A percentile compares a stretch with the other conserved stretches of the same genome.
These are phyloP conservation scores for Priceomyces melissophilus DNA, from an alignment of 805 yeast genomes.

Conservation along the genomic window DNA sequence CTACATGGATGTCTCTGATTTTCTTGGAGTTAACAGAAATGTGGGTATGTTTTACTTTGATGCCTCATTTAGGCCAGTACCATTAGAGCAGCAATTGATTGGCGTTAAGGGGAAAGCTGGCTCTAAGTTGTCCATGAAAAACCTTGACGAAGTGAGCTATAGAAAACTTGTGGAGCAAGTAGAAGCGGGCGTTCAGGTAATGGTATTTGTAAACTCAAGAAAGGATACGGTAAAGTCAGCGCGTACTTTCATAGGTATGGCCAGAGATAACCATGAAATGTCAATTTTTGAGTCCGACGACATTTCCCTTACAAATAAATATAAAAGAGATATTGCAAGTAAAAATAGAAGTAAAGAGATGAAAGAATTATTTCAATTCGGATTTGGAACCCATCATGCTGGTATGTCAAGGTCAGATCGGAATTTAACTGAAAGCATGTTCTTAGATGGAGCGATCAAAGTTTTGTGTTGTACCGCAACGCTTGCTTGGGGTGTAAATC, in stretches of 20 bases:
- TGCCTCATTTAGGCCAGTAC: conserved; percentile 89
- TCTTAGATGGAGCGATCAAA: conserved; percentile 77
- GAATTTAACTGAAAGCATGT: conserved; percentile 84
- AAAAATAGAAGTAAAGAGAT: conserved; percentile 74
- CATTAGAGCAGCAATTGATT: conserved; percentile 78
- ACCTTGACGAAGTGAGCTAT: conserved; percentile 72
- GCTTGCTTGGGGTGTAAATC: conserved; percentile 98
- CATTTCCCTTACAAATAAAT: conserved; percentile 38
- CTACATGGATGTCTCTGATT: conserved; percentile 90
- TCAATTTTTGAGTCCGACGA: conserved; percentile 51
- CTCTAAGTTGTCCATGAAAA: conserved; percentile 63
- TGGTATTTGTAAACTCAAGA: conserved; percentile 90
- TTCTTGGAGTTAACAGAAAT: conserved; percentile 83
- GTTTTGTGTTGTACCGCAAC: conserved; percentile 96
- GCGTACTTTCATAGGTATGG: conserved; percentile 62
- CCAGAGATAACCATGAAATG: conserved; percentile 56
- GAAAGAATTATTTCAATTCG: conserved; percentile 72
- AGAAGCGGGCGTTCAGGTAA: conserved; percentile 75
- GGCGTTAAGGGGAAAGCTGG: conserved; percentile 90
- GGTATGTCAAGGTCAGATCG: conserved; percentile 93
- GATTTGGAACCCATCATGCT: conserved; percentile 96
- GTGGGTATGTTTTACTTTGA: conserved; percentile 95
- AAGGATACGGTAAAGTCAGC: conserved; percentile 89
- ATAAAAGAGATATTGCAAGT: conserved; percentile 59
- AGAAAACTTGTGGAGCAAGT: conserved; percentile 70